A percentile compares a stretch with the other conserved stretches of the same genome.
phyloP scores from a whole-genome alignment of 805 yeast species.

The Yarrowia sp. region DNA sequence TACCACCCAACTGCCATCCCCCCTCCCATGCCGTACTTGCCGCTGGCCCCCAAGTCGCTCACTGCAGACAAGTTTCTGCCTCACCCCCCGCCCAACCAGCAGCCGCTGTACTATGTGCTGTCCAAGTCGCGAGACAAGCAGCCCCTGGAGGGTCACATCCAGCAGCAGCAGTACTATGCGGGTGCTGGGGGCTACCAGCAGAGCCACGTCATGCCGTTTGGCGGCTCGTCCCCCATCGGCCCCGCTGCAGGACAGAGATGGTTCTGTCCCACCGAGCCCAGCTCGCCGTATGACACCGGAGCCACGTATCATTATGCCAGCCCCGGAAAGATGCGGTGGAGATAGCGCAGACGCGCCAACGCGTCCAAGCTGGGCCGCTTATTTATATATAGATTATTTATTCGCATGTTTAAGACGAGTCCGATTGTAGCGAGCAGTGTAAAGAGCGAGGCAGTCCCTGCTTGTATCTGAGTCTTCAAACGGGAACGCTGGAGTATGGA shows the following conservation, averaged over 20 bases:
- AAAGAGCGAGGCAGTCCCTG: no score
- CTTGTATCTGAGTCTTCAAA: no score
- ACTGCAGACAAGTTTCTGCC: slow-evolving; percentile 23
- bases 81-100: slow-evolving; percentile 21
- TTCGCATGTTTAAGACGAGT: background rate
- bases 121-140: slow-evolving; percentile 15
- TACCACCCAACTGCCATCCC: slow-evolving; percentile 1
- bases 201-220: background rate
- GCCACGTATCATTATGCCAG: slow-evolving; percentile 1
- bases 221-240: background rate
- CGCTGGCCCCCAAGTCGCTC: slow-evolving; percentile 11
- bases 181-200: background rate
- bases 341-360: background rate
- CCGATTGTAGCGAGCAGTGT: no score
- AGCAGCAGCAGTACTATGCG: background rate
- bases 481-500: no score
- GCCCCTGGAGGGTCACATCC: slow-evolving; percentile 22
- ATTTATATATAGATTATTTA: slow-evolving; percentile 22
- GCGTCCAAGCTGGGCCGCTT: background rate
- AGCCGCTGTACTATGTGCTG: slow-evolving; percentile 19
- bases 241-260: background rate
- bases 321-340: slow-evolving; percentile 14
- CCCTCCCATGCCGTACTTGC: slow-evolving; percentile 15
- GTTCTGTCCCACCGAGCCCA: slow-evolving; percentile 7
- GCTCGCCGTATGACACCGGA: background rate